phyloP scores from a whole-genome alignment of 805 yeast species.

The Wickerhamomyces bovis region DNA sequence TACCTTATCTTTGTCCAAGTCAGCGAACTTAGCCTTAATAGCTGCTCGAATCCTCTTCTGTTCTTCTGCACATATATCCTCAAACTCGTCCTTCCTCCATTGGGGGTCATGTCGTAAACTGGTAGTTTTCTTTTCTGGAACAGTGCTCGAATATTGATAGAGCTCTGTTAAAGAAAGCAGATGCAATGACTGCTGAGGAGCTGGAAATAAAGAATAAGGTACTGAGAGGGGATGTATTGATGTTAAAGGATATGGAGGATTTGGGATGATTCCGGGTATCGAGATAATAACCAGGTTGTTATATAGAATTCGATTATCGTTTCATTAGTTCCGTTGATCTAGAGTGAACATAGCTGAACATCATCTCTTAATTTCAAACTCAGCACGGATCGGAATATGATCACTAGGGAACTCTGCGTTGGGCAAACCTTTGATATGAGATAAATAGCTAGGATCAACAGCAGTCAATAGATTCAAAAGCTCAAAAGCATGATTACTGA shows the following conservation, averaged over 20 bases:
- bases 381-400: conserved; percentile 23
- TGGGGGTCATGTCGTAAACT: too few relatives aligned
- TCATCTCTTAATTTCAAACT: conserved; percentile 13
- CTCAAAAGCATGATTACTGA: conserved; percentile 33
- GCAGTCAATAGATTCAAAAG: conserved; percentile 46
- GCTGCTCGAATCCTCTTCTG: too few relatives aligned
- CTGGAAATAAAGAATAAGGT: conserved; percentile 20
- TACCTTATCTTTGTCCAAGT: too few relatives aligned
- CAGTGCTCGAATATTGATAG: conserved; percentile 56
- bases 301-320: too few relatives aligned
- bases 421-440: conserved; percentile 41
- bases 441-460: conserved; percentile 30
- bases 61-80: too few relatives aligned
- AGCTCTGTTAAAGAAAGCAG: conserved; percentile 31
- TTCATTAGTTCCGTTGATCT: conserved; percentile 1
- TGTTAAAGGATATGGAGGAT: conserved; percentile 32
- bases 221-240: conserved; percentile 37
- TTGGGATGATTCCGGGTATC: conserved; percentile 12
- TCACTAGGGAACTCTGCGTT: conserved; percentile 49
- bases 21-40: too few relatives aligned
- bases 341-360: conserved; percentile 25
- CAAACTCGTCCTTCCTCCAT: too few relatives aligned
- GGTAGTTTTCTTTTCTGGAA: too few relatives aligned
- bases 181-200: conserved; percentile 20
- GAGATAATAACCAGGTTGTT: too few relatives aligned